Evolutionary conservation across 352 stramenopile species (phyloP), one percentile per base, ranked within the genome.

Genomic region (Blastocystis sp.): DNA sequence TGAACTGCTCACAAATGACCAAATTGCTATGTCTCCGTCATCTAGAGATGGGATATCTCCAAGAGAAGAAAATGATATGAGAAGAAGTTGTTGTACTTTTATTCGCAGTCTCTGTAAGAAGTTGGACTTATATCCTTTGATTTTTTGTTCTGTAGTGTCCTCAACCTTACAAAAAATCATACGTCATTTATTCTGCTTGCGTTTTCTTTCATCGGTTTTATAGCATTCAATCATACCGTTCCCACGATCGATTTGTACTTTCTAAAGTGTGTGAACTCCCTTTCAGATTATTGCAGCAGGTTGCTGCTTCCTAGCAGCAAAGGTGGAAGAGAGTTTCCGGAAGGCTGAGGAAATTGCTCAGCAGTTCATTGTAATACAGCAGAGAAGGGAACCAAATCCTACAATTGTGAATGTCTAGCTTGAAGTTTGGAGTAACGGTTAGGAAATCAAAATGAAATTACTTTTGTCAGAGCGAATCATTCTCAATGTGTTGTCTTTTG

Each of bases 361-460:
- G 26, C 53, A 85, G 8, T 85, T 66, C 30, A 66, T 53, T 47
- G 37, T 68, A 18, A 34, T 85, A 18, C 53, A 85, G n/a, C 53
- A 66, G n/a, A 69, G 34, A 24, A 0, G 34, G 2, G 53, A 85
- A 16, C n/a, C 26, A 5, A 37, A 68, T 45, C 24, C 43, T 43
- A 26, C 73, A 18, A 11, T 37, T 18, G 16, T 41, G 26, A 45
- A 50, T 37, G 47, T 81, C 0, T 26, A 59, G 9, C 41, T 47
- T 85, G 41, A 37, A 3, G 47, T 39, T 4, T 45, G 37, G 20
- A 24, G 43, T 54, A 5, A 26, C 3, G 30, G 62, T n/a, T 43
- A 85, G 73, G 73, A 85, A 24, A 85, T 85, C 26, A 85, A 85
- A 85, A 85, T 85, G 73, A 85, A 85, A 47, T 16, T 85, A 16